phyloP scores from a whole-genome alignment of 2,329 filamentous ascomycete genomes.

The Aspergillus neotritici region DNA sequence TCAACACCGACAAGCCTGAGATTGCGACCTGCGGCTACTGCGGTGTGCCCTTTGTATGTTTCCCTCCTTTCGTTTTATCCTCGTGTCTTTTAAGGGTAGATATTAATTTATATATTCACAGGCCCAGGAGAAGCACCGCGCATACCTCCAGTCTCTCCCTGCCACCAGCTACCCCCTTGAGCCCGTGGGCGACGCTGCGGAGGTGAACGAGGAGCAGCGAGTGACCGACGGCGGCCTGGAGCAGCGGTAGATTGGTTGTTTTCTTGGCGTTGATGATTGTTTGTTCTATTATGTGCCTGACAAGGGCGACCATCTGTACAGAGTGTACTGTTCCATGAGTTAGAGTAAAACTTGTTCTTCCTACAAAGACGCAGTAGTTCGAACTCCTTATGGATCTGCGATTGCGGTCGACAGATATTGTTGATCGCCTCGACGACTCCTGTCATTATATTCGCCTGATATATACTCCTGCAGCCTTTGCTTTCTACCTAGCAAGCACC shows the following conservation, averaged over 20 bases:
- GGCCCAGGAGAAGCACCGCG: constrained; percentile 85
- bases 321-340: constrained; percentile 31
- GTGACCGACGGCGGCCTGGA: constrained; percentile 55
- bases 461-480: not conserved
- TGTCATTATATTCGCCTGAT: not conserved
- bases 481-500: too few relatives aligned
- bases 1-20: constrained; percentile 96
- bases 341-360: constrained; percentile 13
- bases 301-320: constrained; percentile 29
- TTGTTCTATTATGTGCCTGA: constrained; percentile 20
- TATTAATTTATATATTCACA: constrained; percentile 35
- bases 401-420: too few relatives aligned
- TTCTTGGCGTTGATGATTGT: constrained; percentile 33
- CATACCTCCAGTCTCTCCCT: constrained; percentile 75
- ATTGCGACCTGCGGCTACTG: constrained; percentile 89
- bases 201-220: constrained; percentile 54
- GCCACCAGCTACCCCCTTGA: constrained; percentile 74
- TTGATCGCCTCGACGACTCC: not conserved
- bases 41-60: constrained; percentile 80
- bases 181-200: constrained; percentile 53
- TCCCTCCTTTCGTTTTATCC: not conserved
- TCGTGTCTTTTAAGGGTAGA: not conserved
- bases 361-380: not conserved
- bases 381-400: too few relatives aligned
- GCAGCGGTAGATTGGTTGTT: constrained; percentile 50